Conservation (phyloP, 2,329 filamentous ascomycete species). For the Neonectria magnoliae region DNA sequence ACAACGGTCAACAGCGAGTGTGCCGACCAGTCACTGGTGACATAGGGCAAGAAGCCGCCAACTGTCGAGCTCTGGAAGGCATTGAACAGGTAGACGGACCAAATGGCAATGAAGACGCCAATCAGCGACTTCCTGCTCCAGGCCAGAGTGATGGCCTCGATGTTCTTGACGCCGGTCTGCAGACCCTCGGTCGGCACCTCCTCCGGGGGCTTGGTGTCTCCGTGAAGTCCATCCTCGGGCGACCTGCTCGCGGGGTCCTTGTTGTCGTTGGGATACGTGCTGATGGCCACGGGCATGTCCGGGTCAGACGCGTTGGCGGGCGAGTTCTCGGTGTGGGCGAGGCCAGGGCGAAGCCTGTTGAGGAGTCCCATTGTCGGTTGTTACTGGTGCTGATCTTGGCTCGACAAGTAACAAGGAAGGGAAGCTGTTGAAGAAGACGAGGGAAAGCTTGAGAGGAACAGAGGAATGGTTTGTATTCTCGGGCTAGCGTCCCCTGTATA, state of each 20-base stretch:
- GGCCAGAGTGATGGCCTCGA: slow-evolving; percentile 49
- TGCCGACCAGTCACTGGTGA: slow-evolving; percentile 59
- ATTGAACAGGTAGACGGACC: slow-evolving; percentile 60
- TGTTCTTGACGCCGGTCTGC: slow-evolving; percentile 47
- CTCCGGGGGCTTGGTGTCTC: not conserved
- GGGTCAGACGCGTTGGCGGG: slow-evolving; percentile 8
- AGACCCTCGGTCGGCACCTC: slow-evolving; percentile 22
- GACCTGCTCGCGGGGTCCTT: slow-evolving; percentile 15
- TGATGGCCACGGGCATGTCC: slow-evolving; percentile 17
- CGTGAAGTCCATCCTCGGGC: slow-evolving; percentile 22
- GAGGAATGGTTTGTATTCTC: not conserved
- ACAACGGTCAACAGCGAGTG: slow-evolving; percentile 65
- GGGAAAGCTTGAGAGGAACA: not conserved
- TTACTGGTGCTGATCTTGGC: slow-evolving; percentile 1
- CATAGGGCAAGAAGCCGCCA: slow-evolving; percentile 54
- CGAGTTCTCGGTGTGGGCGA: not conserved
- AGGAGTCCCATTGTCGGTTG: slow-evolving; percentile 20
- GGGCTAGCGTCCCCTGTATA: not conserved
- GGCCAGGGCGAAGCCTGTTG: slow-evolving; percentile 20
- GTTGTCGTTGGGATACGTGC: slow-evolving; percentile 7
- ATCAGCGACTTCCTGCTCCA: slow-evolving; percentile 49
- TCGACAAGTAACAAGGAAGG: not conserved
- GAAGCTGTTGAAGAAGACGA: not conserved
- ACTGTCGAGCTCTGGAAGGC: slow-evolving; percentile 58
- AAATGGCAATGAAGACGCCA: slow-evolving; percentile 53